Base-by-base conservation (phyloP, 352 stramenopile species). In the Globisporangium recalcitrans region DNA sequence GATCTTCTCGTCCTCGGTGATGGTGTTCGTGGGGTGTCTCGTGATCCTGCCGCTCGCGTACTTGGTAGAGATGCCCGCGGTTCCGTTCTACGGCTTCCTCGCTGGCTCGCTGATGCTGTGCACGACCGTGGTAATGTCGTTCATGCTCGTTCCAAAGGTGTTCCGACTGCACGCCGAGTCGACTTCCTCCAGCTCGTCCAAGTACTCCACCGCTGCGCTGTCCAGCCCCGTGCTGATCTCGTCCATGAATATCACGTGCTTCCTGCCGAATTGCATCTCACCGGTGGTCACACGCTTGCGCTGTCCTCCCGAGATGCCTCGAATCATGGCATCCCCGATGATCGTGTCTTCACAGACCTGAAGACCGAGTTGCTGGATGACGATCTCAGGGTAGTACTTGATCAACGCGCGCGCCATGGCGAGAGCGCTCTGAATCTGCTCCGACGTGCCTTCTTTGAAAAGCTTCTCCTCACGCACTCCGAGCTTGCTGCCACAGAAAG, bases 181-280 rank as follows among this genome's bases (percentile, higher is more conserved):
- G 8, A 54, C 53, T 13, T 57, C 56, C 1, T 44, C 38, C 10
- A 3, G 11, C 21, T 52, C 44, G n/a, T 29, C 44, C 21, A 52
- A 52, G 9, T 52, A 52, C 21, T 14, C 36, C 11, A n/a, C 36
- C 4, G 36, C 14, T 44, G 1, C 38, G 32, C 75, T 82, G 76
- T 98, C 93, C 16, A 98, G 79, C 1, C 93, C 94, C 7, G 91
- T 98, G 58, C 77, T 93, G 64, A 98, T 97, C 70, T 96, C 84
- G 64, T 98, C 93, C 52, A 87, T 81, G 47, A 93, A 75, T 31
- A 84, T 71, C 11, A 97, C 80, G 49, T 77, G 75, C 60, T 81
- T 70, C 26, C 65, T 67, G 31, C 74, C 73, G 53, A 92, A 83
- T 32, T 90, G 69, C 75, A 98, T 97, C 73, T 86, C 73, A 9